Conservation (phyloP, 1,284 basidiomycete genomes). For the Pseudozyma thailandica region DNA sequence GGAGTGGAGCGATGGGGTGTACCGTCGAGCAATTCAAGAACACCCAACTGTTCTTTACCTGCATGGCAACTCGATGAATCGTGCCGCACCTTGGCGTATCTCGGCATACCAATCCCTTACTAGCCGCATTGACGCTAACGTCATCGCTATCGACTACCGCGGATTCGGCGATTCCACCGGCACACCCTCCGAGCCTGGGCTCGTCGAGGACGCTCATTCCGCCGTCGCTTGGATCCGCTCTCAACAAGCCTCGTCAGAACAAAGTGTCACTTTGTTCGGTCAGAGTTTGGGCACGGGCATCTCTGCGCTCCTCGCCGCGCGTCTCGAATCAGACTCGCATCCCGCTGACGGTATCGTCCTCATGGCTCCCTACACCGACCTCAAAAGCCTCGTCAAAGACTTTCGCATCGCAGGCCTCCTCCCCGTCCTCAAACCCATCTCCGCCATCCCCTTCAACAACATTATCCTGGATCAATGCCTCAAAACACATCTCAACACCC, state of each 20-base stretch:
- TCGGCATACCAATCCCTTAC: slow-evolving; percentile 75
- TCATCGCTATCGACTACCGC: slow-evolving; percentile 88
- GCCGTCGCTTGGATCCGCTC: slow-evolving; percentile 81
- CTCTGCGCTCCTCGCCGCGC: slow-evolving; percentile 72
- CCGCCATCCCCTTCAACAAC: slow-evolving; percentile 77
- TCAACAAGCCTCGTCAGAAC: background rate
- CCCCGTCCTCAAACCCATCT: slow-evolving; percentile 78
- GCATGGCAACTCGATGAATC: slow-evolving; percentile 87
- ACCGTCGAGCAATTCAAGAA: slow-evolving; percentile 32
- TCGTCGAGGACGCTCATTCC: slow-evolving; percentile 79
- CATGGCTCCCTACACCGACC: slow-evolving; percentile 80
- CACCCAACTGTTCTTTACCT: slow-evolving; percentile 71
- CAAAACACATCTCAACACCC: slow-evolving; percentile 73
- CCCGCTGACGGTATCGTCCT: slow-evolving; percentile 76
- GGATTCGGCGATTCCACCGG: slow-evolving; percentile 90
- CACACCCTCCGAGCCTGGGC: slow-evolving; percentile 78
- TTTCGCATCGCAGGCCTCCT: slow-evolving; percentile 74
- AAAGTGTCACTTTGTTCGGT: slow-evolving; percentile 78
- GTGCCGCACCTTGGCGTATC: slow-evolving; percentile 76
- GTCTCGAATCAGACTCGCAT: slow-evolving; percentile 69
- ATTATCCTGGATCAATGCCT: slow-evolving; percentile 75
- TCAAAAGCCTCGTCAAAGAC: slow-evolving; percentile 76
- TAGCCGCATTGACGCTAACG: slow-evolving; percentile 77
- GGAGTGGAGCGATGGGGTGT: slow-evolving; percentile 43
- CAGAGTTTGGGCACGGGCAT: slow-evolving; percentile 87